Evolutionary conservation across 495 filamentous ascomycete genomes (phyloP).

Genomic region (Penicillium maclennaniae): DNA sequence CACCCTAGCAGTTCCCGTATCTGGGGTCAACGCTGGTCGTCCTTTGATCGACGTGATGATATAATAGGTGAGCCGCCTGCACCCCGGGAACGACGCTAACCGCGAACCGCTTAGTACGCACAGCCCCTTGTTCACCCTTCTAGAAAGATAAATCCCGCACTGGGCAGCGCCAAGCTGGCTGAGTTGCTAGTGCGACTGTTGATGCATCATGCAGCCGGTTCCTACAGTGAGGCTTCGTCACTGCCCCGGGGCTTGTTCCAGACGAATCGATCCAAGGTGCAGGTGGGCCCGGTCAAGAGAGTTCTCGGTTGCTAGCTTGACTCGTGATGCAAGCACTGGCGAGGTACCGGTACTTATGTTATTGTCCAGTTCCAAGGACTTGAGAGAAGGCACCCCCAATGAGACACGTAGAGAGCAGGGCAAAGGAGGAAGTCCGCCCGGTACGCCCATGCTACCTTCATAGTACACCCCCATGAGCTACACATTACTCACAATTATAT

Average conservation of each 20-base stretch:
- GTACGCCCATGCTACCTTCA: background rate
- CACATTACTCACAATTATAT: background rate
- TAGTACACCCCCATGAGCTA: no score
- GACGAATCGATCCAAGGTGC: background rate
- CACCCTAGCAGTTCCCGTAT: constrained; percentile 1
- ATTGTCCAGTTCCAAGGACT: background rate
- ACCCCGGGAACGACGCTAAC: background rate
- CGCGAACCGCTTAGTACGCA: background rate
- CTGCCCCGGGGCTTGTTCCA: background rate
- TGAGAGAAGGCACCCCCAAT: background rate
- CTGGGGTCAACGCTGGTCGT: background rate
- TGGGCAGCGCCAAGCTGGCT: constrained; percentile 4
- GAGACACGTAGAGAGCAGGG: background rate
- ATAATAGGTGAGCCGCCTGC: background rate
- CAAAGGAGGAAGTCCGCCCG: background rate
- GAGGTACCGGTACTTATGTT: background rate
- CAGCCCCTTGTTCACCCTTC: background rate
- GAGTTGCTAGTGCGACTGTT: background rate
- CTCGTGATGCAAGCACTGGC: background rate
- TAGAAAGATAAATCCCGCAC: constrained; percentile 27
- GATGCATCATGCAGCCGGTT: constrained; percentile 1
- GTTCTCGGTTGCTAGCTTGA: background rate
- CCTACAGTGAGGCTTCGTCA: constrained; percentile 5
- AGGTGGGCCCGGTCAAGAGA: background rate
- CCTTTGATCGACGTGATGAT: constrained; percentile 1